Percentiles rank a stretch among this genome's conserved stretches.
Conservation (phyloP, 495 filamentous ascomycete species). For the Aspergillus panamensis region DNA sequence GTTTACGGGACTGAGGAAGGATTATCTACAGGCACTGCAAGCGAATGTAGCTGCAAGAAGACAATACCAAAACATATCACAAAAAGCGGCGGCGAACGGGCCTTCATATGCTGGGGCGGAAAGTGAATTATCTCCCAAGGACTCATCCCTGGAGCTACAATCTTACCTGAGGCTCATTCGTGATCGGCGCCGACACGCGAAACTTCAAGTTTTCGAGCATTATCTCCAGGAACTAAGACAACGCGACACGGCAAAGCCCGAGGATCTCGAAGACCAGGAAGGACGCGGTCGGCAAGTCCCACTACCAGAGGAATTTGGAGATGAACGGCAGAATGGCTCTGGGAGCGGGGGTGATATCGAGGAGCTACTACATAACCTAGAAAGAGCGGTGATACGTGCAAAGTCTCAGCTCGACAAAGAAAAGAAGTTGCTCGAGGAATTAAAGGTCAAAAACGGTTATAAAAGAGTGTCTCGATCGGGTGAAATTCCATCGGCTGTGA, state of each 20-base stretch:
- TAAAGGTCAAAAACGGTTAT: slow-evolving; percentile 40
- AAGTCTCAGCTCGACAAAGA: slow-evolving; percentile 60
- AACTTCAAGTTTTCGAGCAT: slow-evolving; percentile 52
- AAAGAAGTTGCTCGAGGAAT: slow-evolving; percentile 55
- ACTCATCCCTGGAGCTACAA: slow-evolving; percentile 38
- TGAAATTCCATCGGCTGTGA: slow-evolving; percentile 32
- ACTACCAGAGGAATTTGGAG: slow-evolving; percentile 37
- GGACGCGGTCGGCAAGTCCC: slow-evolving; percentile 40
- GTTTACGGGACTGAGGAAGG: slow-evolving; percentile 38
- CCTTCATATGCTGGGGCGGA: neutral
- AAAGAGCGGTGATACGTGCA: slow-evolving; percentile 61
- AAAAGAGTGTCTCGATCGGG: slow-evolving; percentile 17
- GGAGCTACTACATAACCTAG: slow-evolving; percentile 56
- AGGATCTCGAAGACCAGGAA: slow-evolving; percentile 44
- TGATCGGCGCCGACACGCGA: slow-evolving; percentile 51
- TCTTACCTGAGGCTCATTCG: slow-evolving; percentile 54
- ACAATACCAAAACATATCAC: slow-evolving; percentile 39
- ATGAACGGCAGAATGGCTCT: slow-evolving; percentile 5
- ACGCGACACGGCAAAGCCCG: slow-evolving; percentile 42
- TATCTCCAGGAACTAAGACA: slow-evolving; percentile 37
- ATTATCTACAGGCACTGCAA: slow-evolving; percentile 57
- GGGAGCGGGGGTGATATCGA: slow-evolving; percentile 37
- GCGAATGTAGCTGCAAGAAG: slow-evolving; percentile 54
- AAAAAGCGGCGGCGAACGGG: slow-evolving; percentile 18
- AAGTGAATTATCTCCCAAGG: slow-evolving; percentile 11